Evolutionary conservation across 495 filamentous ascomycete genomes (phyloP).

Genomic region (Neurospora tetrasperma): DNA sequence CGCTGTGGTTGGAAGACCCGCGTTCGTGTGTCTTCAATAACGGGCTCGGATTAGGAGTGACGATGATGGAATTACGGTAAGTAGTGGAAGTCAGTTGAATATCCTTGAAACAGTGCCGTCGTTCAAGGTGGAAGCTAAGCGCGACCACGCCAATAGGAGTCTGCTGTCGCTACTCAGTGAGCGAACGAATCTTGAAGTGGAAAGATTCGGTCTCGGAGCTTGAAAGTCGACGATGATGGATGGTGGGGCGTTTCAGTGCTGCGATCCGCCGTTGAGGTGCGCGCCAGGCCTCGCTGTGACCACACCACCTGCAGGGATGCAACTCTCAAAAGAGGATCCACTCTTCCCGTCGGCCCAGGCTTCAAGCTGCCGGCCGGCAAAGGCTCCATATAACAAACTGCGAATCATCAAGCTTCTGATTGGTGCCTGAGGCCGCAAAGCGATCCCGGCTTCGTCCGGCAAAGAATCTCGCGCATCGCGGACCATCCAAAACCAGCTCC

Average conservation of each 20-base stretch:
- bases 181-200: neutral
- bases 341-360: neutral
- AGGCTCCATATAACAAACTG: neutral
- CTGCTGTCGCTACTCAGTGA: neutral
- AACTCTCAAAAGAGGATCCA: neutral
- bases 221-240: neutral
- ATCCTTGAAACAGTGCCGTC: neutral
- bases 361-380: neutral
- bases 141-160: neutral
- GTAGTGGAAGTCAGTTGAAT: neutral
- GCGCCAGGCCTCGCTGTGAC: neutral
- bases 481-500: constrained; percentile 13
- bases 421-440: constrained; percentile 15
- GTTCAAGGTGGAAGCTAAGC: neutral
- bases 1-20: neutral
- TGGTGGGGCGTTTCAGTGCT: neutral
- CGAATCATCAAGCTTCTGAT: neutral
- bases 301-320: neutral
- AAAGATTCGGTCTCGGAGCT: neutral
- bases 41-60: neutral
- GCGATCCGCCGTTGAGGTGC: neutral
- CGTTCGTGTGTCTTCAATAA: neutral
- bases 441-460: constrained; percentile 24
- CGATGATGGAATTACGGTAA: neutral
- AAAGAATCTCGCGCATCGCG: constrained; percentile 25